phyloP scores from a whole-genome alignment of 495 filamentous ascomycete genomes.

The Lasiosphaeris hirsuta region DNA sequence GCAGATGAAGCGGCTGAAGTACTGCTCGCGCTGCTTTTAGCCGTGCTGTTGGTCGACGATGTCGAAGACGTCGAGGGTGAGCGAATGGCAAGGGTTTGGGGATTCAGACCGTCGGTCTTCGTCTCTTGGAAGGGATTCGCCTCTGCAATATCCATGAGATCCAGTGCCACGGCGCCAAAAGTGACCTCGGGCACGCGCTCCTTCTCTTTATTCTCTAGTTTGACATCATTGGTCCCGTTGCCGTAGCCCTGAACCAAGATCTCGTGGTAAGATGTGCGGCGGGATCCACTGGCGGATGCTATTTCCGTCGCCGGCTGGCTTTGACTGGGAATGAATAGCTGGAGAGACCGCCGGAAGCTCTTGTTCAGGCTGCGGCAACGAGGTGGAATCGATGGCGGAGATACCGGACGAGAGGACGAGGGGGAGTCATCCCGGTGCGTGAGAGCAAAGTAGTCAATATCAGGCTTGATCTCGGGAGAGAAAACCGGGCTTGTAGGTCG shows the following conservation, averaged over 20 bases:
- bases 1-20: slow-evolving; percentile 6
- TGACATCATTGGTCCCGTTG: slow-evolving; percentile 37
- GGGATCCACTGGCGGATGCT: slow-evolving; percentile 9
- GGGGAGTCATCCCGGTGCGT: slow-evolving; percentile 20
- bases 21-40: slow-evolving; percentile 17
- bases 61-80: slow-evolving; percentile 27
- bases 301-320: slow-evolving; percentile 3
- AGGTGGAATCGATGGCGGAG: slow-evolving; percentile 13
- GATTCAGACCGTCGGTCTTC: slow-evolving; percentile 1
- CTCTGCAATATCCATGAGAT: too few species aligned
- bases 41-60: slow-evolving; percentile 23
- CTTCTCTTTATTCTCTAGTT: slow-evolving; percentile 2
- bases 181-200: not conserved
- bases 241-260: slow-evolving; percentile 43
- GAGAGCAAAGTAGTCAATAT: slow-evolving; percentile 40
- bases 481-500: not conserved
- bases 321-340: slow-evolving; percentile 18
- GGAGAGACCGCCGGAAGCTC: slow-evolving; percentile 31
- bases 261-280: slow-evolving; percentile 32
- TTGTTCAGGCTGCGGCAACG: slow-evolving; percentile 25
- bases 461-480: slow-evolving; percentile 36
- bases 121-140: not conserved
- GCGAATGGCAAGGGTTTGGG: slow-evolving; percentile 17
- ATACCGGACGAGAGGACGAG: not conserved
- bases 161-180: too few species aligned